phyloP scores from a whole-genome alignment of 208 protist genomes.

The Acanthamoeba culbertsoni region DNA sequence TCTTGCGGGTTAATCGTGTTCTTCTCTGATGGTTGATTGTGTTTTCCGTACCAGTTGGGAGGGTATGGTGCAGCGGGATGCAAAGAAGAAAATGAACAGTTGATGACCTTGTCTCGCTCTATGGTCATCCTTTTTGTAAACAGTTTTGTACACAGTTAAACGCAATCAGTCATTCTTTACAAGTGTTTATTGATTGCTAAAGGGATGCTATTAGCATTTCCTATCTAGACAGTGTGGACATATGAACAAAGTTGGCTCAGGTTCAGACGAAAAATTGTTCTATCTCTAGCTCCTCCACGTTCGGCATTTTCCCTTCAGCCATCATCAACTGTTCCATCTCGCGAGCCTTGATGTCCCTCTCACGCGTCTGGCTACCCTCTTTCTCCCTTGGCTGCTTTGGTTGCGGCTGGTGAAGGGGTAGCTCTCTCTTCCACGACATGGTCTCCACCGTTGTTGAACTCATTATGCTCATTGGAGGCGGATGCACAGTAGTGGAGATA shows the following conservation, averaged over 20 bases:
- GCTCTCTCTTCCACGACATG: neutral
- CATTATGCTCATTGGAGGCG: neutral
- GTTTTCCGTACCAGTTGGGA: neutral
- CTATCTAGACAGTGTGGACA: too few relatives aligned
- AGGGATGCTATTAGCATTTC: neutral
- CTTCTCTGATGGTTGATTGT: neutral
- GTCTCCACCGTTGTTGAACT: neutral
- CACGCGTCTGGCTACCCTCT: neutral
- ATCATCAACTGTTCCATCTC: constrained; percentile 4
- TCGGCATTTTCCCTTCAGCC: neutral
- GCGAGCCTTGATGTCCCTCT: neutral
- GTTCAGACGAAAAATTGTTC: constrained; percentile 10
- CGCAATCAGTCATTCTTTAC: neutral
- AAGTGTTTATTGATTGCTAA: neutral
- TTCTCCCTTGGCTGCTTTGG: too few relatives aligned
- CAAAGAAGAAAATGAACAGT: neutral
- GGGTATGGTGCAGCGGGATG: neutral
- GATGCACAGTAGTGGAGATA: neutral
- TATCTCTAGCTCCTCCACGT: neutral
- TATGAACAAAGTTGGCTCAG: neutral
- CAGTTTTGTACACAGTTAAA: neutral
- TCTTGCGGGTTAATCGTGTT: neutral
- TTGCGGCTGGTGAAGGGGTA: neutral
- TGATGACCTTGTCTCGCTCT: neutral
- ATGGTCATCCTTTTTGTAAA: neutral